These are phyloP conservation scores for Dothideomycetes sp. DNA, from an alignment of 2,329 filamentous ascomycete species.

Conservation along the genomic window DNA sequence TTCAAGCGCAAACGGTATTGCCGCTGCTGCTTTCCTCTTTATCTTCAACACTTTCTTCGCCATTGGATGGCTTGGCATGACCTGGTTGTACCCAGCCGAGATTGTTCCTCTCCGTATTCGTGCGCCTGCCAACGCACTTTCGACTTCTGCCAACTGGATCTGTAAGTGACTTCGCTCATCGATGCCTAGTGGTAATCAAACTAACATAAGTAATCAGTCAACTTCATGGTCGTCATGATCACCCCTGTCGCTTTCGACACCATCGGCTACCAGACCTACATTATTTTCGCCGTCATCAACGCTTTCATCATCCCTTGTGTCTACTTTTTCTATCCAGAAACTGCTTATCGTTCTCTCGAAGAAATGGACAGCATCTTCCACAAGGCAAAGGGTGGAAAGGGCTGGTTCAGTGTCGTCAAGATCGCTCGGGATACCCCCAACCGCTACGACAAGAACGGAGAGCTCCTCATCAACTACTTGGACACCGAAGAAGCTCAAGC, in stretches of 20 bases:
- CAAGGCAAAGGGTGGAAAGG: conserved; percentile 40
- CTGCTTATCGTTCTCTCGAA: conserved; percentile 53
- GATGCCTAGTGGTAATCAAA: background rate
- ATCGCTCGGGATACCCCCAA: conserved; percentile 44
- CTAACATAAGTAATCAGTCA: conserved; percentile 11
- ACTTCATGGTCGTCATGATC: conserved; percentile 47
- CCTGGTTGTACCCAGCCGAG: conserved; percentile 22
- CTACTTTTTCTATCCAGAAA: conserved; percentile 41
- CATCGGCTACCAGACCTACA: conserved; percentile 50
- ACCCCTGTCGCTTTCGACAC: conserved; percentile 49
- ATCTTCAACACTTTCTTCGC: conserved; percentile 47
- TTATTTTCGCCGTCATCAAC: conserved; percentile 55
- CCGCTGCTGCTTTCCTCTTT: conserved; percentile 30
- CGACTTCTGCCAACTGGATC: conserved; percentile 45
- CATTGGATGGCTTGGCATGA: conserved; percentile 45
- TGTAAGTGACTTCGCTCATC: background rate
- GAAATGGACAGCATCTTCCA: conserved; percentile 59
- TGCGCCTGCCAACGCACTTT: conserved; percentile 20
- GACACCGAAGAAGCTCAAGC: conserved; percentile 27
- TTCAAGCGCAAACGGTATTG: conserved; percentile 13
- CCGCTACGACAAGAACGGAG: conserved; percentile 50
- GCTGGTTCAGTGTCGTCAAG: conserved; percentile 39
- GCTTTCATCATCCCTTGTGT: conserved; percentile 42
- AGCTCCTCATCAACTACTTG: conserved; percentile 46
- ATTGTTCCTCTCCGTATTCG: conserved; percentile 20